Evolutionary conservation across 805 yeast genomes (phyloP), one percentile per base, ranked within the genome.

Genomic region (Sporopachydermia lactativora): DNA sequence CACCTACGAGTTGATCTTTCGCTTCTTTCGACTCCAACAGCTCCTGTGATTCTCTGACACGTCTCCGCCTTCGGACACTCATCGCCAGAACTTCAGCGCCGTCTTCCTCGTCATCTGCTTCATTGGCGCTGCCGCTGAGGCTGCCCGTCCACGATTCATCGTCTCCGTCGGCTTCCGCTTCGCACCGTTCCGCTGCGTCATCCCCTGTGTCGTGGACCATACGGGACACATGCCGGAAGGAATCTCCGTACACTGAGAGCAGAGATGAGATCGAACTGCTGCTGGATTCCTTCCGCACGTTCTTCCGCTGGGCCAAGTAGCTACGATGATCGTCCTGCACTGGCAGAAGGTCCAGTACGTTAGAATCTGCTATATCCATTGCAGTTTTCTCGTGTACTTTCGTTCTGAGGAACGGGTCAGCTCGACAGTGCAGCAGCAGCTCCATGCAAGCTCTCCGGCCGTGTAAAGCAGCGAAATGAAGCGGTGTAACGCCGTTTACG

Each of bases 401-500:
- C 17, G 81, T 66, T 50, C 61, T 71, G 42, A 69, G 55, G 34
- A 66, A 62, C 46, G 71, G 58, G 48, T 72, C 75, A 1, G 89
- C 81, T 40, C 76, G 78, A 53, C 80, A 77, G 31, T 69, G 75
- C 35, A 78, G 54, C 46, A 83, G 65, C 36, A 78, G 52, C 36
- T 70, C 67, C 45, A 83, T 80, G 34, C 80, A 65, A 38, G 71
- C 77, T 40, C 82, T 64, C 52, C 81, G 71, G 19, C 95, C 95
- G 48, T 69, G 66, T 49, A 88, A 56, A 19, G 85, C 73, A 0
- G 96, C 95, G 53, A 81, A 77, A 57, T 88, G 95, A 43, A 92
- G 64, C 3, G 98, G 95, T 0, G 96, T 79, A 46, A 73, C 73
- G 1, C 95, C 96, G 53, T 78, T 82, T 36, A 70, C 66, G 56